Base-by-base conservation (phyloP, 2,329 filamentous ascomycete species). In the Curvularia spicifera region DNA sequence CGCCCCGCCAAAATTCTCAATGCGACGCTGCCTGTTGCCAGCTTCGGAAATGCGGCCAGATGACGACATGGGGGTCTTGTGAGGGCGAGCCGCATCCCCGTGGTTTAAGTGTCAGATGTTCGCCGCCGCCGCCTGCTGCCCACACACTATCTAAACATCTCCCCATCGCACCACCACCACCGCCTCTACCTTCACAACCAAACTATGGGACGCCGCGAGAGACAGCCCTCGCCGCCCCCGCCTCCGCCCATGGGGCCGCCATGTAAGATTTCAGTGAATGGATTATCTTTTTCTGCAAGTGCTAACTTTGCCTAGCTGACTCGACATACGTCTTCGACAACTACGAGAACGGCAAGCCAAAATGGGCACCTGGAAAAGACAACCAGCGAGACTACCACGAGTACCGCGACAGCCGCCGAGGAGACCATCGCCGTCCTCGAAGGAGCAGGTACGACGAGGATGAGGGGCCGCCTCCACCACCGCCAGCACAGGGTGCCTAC, bases 291-390 rank as follows among this genome's bases (percentile, higher is more conserved):
- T 4, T n/a, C 29, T 1, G 28, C 29, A 5, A 20, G 18, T 47
- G 51, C 56, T 60, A 35, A 61, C 42, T 26, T 22, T 37, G 10
- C 8, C 9, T 51, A 63, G 65, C 65, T 40, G 64, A 67, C 24
- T 61, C 66, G 47, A 67, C 65, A 20, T 70, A 70, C 55, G 65
- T 61, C 61, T 70, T 70, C 51, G 66, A 70, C 29, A 67, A 64
- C 56, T 70, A 70, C 62, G 68, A 70, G 54, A 67, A 69, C 61
- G 68, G 68, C 48, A 70, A 69, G 52, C 64, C 68, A 5, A 66
- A 63, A 59, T 70, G 68, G 68, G 61, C 66, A 20, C 68, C 68
- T 8, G 62, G 55, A 2, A 61, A 57, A 53, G 67, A 70, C 56
- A 60, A 69, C 33, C 60, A 67, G 43, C 57, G 61, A 37, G 66